Evolutionary conservation across 345 rosid species (phyloP).

Genomic region (Durio zibethinus): DNA sequence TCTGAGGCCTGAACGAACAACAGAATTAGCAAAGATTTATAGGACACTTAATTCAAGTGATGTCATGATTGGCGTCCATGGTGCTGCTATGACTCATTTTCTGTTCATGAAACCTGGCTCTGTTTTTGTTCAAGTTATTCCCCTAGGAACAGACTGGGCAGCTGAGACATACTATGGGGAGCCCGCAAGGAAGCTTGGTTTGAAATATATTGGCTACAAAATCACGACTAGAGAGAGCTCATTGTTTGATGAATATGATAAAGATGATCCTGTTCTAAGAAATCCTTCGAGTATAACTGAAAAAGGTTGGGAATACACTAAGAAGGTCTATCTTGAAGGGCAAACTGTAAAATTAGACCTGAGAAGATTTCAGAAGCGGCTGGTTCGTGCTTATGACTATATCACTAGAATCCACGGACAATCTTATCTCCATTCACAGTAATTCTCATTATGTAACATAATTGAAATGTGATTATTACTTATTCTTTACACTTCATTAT

Average conservation of each 20-base stretch:
- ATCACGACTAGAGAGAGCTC: slow-evolving; percentile 56
- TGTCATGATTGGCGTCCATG: slow-evolving; percentile 71
- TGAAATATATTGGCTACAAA: slow-evolving; percentile 52
- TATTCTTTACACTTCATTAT: neutral
- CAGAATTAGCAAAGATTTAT: slow-evolving; percentile 57
- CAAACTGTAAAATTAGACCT: slow-evolving; percentile 50
- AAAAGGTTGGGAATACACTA: slow-evolving; percentile 66
- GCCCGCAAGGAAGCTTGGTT: slow-evolving; percentile 59
- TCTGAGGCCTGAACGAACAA: slow-evolving; percentile 39
- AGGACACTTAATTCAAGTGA: slow-evolving; percentile 52
- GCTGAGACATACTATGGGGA: slow-evolving; percentile 63
- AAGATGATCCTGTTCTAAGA: slow-evolving; percentile 48
- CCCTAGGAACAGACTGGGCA: slow-evolving; percentile 71
- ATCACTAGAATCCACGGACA: slow-evolving; percentile 21
- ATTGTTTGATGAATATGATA: slow-evolving; percentile 43
- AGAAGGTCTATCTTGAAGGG: slow-evolving; percentile 53
- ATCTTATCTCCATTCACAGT: neutral
- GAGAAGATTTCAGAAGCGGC: slow-evolving; percentile 40
- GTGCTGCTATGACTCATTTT: slow-evolving; percentile 74
- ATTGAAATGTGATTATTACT: neutral
- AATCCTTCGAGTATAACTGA: slow-evolving; percentile 44
- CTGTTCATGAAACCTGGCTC: slow-evolving; percentile 60
- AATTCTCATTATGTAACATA: neutral
- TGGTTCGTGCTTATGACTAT: slow-evolving; percentile 39
- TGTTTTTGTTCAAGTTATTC: slow-evolving; percentile 63